Base-by-base conservation (phyloP, 208 protist species). In the Trypanosomatidae sp. region DNA sequence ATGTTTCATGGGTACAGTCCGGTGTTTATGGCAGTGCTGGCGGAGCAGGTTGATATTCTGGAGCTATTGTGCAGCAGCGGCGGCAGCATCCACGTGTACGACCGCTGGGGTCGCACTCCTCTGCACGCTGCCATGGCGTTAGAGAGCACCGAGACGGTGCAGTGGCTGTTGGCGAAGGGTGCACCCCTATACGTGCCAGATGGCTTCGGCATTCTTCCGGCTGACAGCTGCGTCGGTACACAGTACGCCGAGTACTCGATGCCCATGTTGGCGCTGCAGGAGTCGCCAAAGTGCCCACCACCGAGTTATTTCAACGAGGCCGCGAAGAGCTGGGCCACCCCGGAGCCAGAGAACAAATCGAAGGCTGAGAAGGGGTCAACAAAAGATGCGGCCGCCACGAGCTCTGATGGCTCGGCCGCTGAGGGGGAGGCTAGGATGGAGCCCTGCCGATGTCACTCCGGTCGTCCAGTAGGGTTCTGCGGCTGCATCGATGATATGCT, bases 401-500 rank as follows among this genome's bases (percentile, higher is more conserved):
- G 22, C 22, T 46, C 52, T 30, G 66, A 30, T 28, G 41, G 47
- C 7, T 46, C 58, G 33, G 19, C 59, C 13, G 8, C 39, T 53
- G 67, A 53, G 9, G 74, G 64, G 3, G 59, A 49, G 39, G 56
- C 25, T n/a, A 56, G 62, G 55, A 43, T 79, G 19, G 64, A 66
- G 33, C 30, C 71, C 49, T 94, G 92, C 74, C 84, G 88, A 77
- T 96, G 92, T 78, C 77, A 75, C 73, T 92, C 85, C 15, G 90
- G 88, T 3, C 73, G 81, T 0, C 79, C 80, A 0, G 82, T 67
- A 43, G 88, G 90, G n/a, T 89, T 82, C 77, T 97, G 92, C 66
- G 92, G 92, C 6, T 97, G 92, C 71, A 86, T 97, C 8, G 92
- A 97, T 70, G 92, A 97, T 78, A 97, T 97, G 92, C 91, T 91